Evolutionary conservation across 2,329 filamentous ascomycete genomes (phyloP), one percentile per base, ranked within the genome.

Genomic region (Colletotrichum lentis): DNA sequence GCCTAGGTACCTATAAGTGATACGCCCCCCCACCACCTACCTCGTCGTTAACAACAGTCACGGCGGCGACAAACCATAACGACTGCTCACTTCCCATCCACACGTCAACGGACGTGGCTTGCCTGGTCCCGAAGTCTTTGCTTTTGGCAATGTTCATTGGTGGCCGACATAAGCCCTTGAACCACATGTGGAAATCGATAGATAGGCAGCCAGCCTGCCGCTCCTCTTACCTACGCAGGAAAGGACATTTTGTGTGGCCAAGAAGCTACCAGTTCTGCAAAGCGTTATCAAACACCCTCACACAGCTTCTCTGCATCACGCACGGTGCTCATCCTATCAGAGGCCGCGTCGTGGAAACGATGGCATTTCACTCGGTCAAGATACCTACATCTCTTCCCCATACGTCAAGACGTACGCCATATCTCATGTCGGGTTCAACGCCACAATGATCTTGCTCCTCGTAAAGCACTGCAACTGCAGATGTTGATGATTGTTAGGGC

Each of bases 1-100:
- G n/a, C n/a, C n/a, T n/a, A 24, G 24, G 24, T 24, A 24, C 31
- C 31, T 35, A 20, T 11, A 5, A n/a, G 43, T 39, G 37, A 57
- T 49, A 35, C 31, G 31, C 31, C 31, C 31, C 31, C 31, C 31
- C 53, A 59, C 53, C 59, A 41, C 64, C 31, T 35, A 7, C 7
- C 8, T 24, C 2, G 24, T 37, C 18, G 46, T 35, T n/a, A 35
- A 35, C 47, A 35, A 43, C 24, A 24, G 24, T 43, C 54, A 44
- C 61, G n/a, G 47, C 27, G 35, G 39, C 16, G 3, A 20, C 46
- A n/a, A 44, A n/a, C 20, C 39, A 39, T 24, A n/a, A 24, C n/a
- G 50, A 22, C 47, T 35, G 31, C 31, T 20, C 5, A 41, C 35
- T 1, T 43, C 14, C 6, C 14, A 52, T 11, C 44, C 44, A n/a